These are phyloP conservation scores for Rhodotorula babjevae DNA, from an alignment of 768 basidiomycete genomes.

Conservation along the genomic window DNA sequence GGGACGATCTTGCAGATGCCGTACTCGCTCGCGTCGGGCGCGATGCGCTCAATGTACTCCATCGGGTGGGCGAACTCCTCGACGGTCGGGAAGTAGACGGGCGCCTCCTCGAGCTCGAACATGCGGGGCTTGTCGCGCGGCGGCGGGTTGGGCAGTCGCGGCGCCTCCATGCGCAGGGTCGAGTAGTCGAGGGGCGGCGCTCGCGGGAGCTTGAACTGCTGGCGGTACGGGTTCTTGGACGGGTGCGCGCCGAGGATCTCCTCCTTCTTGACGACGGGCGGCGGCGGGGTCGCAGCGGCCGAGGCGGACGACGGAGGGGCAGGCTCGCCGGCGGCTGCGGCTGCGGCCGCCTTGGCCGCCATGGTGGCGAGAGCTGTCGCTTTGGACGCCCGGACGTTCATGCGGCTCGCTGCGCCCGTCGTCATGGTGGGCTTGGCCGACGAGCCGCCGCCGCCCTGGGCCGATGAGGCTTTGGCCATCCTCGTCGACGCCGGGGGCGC, in stretches of 20 bases:
- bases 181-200: constrained; percentile 41
- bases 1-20: constrained; percentile 97
- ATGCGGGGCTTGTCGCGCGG: constrained; percentile 50
- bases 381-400: constrained; percentile 9
- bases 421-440: constrained; percentile 9
- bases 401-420: constrained; percentile 4
- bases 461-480: constrained; percentile 1
- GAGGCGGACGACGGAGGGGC: neutral
- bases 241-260: constrained; percentile 16
- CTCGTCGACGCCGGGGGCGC: neutral
- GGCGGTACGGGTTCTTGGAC: constrained; percentile 20
- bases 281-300: neutral
- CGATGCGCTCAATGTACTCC: constrained; percentile 68
- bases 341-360: neutral
- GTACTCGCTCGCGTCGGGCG: constrained; percentile 67
- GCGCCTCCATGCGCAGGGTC: constrained; percentile 38
- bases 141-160: constrained; percentile 20
- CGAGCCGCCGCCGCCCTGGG: neutral
- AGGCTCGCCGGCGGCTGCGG: neutral
- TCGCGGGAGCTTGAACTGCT: constrained; percentile 43
- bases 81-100: constrained; percentile 75
- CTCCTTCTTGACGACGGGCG: neutral
- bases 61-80: constrained; percentile 93
- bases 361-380: constrained; percentile 9
- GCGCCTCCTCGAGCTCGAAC: constrained; percentile 84